These are phyloP conservation scores for Volvox carteri DNA, from an alignment of 163 green algal genomes.

Conservation along the genomic window DNA sequence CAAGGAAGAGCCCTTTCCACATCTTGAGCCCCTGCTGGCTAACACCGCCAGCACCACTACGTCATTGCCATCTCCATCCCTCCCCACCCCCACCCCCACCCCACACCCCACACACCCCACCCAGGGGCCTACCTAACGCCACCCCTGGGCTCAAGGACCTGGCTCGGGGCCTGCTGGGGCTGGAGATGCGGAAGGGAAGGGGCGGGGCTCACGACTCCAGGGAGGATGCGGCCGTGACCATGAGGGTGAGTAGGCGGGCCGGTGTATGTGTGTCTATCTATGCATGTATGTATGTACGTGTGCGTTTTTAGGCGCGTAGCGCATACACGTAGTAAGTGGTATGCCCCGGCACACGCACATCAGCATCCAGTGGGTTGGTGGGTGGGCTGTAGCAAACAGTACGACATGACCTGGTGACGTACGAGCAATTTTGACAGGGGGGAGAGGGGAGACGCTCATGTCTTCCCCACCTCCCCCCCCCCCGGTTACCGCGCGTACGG, in stretches of 20 bases:
- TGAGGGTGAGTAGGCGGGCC: slow-evolving; percentile 71
- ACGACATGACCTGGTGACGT: too few relatives aligned
- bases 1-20: not conserved
- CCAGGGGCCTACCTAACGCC: slow-evolving; percentile 64
- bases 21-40: not conserved
- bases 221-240: slow-evolving; percentile 75
- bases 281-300: too few relatives aligned
- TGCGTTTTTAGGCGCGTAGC: too few relatives aligned
- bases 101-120: not conserved
- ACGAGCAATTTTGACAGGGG: too few relatives aligned
- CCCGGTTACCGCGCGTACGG: too few relatives aligned
- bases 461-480: too few relatives aligned
- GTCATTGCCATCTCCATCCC: not conserved
- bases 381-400: too few relatives aligned
- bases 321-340: too few relatives aligned
- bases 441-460: too few relatives aligned
- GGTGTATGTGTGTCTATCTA: too few relatives aligned
- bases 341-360: too few relatives aligned
- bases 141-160: slow-evolving; percentile 72
- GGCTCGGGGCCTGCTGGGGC: slow-evolving; percentile 61
- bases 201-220: slow-evolving; percentile 69
- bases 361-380: too few relatives aligned
- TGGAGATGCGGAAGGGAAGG: slow-evolving; percentile 60
- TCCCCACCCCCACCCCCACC: not conserved
- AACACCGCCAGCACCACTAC: not conserved